phyloP scores from a whole-genome alignment of 768 basidiomycete genomes.

The Tubosaeta brunneosetosa region DNA sequence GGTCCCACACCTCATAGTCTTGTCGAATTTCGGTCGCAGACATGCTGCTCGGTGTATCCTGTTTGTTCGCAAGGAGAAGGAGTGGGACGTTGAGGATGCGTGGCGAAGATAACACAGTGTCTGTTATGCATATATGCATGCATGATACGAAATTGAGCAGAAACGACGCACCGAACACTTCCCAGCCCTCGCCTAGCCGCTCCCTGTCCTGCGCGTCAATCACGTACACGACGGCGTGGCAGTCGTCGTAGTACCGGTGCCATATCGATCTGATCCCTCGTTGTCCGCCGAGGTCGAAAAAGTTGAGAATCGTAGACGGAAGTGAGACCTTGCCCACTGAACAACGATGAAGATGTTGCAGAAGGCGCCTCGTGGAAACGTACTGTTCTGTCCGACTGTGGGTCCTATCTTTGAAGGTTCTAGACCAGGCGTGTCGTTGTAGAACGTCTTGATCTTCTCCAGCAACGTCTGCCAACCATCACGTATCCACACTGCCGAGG shows the following conservation, averaged over 20 bases:
- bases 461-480: conserved; percentile 59
- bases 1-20: conserved; percentile 84
- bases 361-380: conserved; percentile 24
- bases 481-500: not conserved
- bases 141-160: not conserved
- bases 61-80: conserved; percentile 93
- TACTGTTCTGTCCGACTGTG: conserved; percentile 97
- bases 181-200: conserved; percentile 90
- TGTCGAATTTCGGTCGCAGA: conserved; percentile 89
- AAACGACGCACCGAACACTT: conserved; percentile 78
- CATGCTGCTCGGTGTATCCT: conserved; percentile 75
- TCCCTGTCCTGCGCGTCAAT: conserved; percentile 91
- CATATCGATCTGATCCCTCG: conserved; percentile 91
- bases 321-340: conserved; percentile 89
- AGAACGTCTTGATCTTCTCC: conserved; percentile 91
- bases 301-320: conserved; percentile 90
- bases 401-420: conserved; percentile 91
- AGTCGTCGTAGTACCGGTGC: conserved; percentile 93
- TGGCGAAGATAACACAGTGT: conserved; percentile 82
- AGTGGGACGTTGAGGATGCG: conserved; percentile 88
- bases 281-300: conserved; percentile 97
- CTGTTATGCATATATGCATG: conserved; percentile 29
- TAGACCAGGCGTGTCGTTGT: conserved; percentile 83
- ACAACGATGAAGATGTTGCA: not conserved
- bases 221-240: conserved; percentile 94